These are phyloP conservation scores for Sutorius australiensis DNA, from an alignment of 768 basidiomycete genomes.

Conservation along the genomic window DNA sequence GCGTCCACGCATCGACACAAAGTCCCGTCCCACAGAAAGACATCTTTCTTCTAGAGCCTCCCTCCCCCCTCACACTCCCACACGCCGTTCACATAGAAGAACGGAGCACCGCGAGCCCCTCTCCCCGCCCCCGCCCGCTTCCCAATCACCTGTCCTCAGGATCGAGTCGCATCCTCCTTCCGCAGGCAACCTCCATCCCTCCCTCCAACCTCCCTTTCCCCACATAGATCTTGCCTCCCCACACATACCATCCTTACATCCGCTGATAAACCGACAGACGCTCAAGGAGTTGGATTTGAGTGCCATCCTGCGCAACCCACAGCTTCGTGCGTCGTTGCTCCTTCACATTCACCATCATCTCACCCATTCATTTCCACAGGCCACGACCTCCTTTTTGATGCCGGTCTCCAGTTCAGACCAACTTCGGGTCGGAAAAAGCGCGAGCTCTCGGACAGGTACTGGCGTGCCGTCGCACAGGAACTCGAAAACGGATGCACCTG, in stretches of 20 bases:
- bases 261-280: slow-evolving; percentile 79
- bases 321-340: slow-evolving; percentile 65
- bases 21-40: slow-evolving; percentile 9
- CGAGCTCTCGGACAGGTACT: slow-evolving; percentile 75
- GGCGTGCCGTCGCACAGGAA: slow-evolving; percentile 77
- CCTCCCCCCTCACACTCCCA: slow-evolving; percentile 22
- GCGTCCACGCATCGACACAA: slow-evolving; percentile 32
- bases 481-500: slow-evolving; percentile 81
- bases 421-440: slow-evolving; percentile 70
- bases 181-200: slow-evolving; percentile 23
- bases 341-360: not conserved
- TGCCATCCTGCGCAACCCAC: slow-evolving; percentile 83
- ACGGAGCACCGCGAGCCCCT: slow-evolving; percentile 30
- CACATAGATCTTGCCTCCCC: slow-evolving; percentile 42
- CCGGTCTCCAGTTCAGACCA: slow-evolving; percentile 77
- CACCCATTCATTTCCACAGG: slow-evolving; percentile 40
- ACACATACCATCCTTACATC: slow-evolving; percentile 64
- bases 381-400: slow-evolving; percentile 87
- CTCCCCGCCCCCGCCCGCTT: slow-evolving; percentile 25
- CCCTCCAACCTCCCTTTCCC: slow-evolving; percentile 29
- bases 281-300: slow-evolving; percentile 83
- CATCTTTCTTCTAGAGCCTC: slow-evolving; percentile 14
- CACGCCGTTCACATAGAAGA: slow-evolving; percentile 30
- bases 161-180: slow-evolving; percentile 26
- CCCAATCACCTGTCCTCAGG: slow-evolving; percentile 16